Conservation (phyloP, 768 basidiomycete genomes). For the Pleurotus giganteus region DNA sequence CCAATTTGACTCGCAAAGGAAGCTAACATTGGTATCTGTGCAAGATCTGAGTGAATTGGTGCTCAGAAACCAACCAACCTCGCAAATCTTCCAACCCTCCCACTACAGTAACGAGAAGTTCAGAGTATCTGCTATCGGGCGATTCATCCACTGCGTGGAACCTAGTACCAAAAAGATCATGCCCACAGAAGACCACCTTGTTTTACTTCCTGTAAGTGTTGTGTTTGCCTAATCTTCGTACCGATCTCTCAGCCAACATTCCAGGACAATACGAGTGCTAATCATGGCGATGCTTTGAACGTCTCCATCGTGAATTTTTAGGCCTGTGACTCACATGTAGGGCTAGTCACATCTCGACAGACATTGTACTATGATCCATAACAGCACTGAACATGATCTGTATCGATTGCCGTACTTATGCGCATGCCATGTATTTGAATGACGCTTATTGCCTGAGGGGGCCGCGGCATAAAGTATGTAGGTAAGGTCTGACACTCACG, state of each 20-base stretch:
- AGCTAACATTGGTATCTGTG: neutral
- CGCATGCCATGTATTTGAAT: too few relatives aligned
- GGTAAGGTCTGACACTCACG: conserved; percentile 30
- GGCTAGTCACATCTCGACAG: too few relatives aligned
- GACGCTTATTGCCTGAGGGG: too few relatives aligned
- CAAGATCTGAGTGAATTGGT: neutral
- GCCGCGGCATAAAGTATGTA: too few relatives aligned
- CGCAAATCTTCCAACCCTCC: neutral
- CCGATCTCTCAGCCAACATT: neutral
- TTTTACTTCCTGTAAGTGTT: neutral
- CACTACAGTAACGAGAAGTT: neutral
- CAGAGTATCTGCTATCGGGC: conserved; percentile 2
- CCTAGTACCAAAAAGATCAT: conserved; percentile 3
- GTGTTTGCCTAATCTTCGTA: neutral
- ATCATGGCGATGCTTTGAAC: neutral
- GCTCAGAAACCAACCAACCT: neutral
- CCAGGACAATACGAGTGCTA: neutral
- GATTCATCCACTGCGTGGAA: neutral
- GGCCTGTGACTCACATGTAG: too few relatives aligned
- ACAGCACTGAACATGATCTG: too few relatives aligned
- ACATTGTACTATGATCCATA: too few relatives aligned
- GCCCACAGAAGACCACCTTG: conserved; percentile 6
- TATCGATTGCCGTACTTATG: too few relatives aligned
- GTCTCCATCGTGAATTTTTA: conserved; percentile 4
- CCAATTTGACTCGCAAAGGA: neutral